A percentile compares a stretch with the other conserved stretches of the same genome.
These are phyloP conservation scores for Penicillium tannophilum DNA, from an alignment of 495 filamentous ascomycete genomes.

Conservation along the genomic window DNA sequence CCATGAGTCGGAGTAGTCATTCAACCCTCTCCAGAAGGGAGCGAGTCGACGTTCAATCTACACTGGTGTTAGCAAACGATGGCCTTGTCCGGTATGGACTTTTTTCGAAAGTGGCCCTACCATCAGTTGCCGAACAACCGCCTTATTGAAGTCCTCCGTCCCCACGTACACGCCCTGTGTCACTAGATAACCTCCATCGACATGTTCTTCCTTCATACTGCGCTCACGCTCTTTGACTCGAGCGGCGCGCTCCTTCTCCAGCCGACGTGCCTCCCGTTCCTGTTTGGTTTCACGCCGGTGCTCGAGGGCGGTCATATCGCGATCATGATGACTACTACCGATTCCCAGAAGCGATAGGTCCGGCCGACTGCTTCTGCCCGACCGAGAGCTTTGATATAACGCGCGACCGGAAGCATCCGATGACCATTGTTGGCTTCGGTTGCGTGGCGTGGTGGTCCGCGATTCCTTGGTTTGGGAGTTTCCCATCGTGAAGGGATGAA, in stretches of 20 bases:
- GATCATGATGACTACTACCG: constrained; percentile 37
- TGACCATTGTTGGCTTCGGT: constrained; percentile 42
- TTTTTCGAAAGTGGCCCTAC: constrained; percentile 46
- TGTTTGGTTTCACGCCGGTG: constrained; percentile 83
- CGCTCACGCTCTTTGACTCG: constrained; percentile 82
- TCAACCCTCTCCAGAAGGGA: constrained; percentile 92
- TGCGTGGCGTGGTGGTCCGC: constrained; percentile 39
- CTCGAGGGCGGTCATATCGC: constrained; percentile 45
- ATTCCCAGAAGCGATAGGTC: constrained; percentile 61
- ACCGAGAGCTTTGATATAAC: constrained; percentile 45
- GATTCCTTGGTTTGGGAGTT: constrained; percentile 64
- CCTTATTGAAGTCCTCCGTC: constrained; percentile 90
- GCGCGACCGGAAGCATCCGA: constrained; percentile 37
- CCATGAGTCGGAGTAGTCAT: constrained; percentile 88
- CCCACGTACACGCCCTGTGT: constrained; percentile 93
- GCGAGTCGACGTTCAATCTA: constrained; percentile 91
- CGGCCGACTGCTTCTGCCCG: constrained; percentile 53
- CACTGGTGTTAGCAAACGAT: constrained; percentile 15
- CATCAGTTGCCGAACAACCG: constrained; percentile 87
- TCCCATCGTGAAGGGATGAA: constrained; percentile 48
- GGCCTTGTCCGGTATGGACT: not conserved
- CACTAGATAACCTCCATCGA: constrained; percentile 93
- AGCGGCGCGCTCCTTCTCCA: constrained; percentile 76
- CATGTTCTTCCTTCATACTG: constrained; percentile 89
- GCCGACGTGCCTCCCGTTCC: constrained; percentile 81